These are phyloP conservation scores for Tolypocladium ovalisporum DNA, from an alignment of 2,329 filamentous ascomycete species.

Conservation along the genomic window DNA sequence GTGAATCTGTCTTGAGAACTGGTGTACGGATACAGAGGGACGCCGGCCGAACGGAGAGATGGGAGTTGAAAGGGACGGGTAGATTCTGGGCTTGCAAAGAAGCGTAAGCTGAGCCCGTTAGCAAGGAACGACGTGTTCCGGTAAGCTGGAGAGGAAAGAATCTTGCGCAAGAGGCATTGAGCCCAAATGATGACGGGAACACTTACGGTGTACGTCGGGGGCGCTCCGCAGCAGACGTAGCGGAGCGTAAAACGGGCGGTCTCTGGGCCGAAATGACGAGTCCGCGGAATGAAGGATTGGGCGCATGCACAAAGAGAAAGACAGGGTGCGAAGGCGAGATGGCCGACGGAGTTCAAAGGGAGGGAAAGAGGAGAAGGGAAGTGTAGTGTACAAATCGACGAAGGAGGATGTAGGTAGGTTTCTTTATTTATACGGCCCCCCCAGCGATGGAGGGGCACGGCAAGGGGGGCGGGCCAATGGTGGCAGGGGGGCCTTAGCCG, in stretches of 20 bases:
- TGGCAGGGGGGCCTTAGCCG: not conserved
- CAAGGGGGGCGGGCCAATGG: not conserved
- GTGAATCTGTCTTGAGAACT: not conserved
- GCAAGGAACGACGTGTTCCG: not conserved
- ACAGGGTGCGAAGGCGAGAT: not conserved
- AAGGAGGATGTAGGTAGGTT: not conserved
- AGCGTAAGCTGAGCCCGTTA: not conserved
- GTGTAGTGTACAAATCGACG: not conserved
- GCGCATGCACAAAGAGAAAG: too few species aligned
- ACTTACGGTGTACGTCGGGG: not conserved
- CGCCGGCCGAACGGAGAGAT: not conserved
- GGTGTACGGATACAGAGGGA: not conserved
- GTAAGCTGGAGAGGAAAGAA: not conserved
- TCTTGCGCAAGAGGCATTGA: too few species aligned
- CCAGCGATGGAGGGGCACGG: not conserved
- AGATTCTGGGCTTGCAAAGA: not conserved
- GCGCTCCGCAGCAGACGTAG: not conserved
- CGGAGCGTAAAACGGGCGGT: too few species aligned
- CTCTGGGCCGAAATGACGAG: too few species aligned
- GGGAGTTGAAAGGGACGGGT: not conserved
- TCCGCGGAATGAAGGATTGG: too few species aligned
- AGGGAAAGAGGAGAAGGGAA: not conserved
- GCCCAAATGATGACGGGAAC: not conserved
- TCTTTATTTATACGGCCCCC: not conserved
- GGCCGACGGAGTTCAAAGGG: not conserved